Evolutionary conservation across 1,284 basidiomycete genomes (phyloP).

Genomic region (Apiotrichum veenhuisii): DNA sequence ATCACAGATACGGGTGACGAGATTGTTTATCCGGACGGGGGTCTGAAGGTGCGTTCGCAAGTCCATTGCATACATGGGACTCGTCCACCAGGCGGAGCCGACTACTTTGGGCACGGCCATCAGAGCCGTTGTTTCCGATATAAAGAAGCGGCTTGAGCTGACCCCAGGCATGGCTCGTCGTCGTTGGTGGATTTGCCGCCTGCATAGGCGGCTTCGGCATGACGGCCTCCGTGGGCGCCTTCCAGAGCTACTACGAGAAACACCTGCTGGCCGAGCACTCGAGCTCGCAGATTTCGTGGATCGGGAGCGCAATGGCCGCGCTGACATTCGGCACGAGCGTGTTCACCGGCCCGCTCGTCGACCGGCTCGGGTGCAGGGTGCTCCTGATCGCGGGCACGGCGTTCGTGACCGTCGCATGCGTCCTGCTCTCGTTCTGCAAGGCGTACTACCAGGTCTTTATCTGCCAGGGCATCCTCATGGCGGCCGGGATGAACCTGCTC

Average conservation of each 20-base stretch:
- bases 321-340: constrained; percentile 25
- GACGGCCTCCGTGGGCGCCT: constrained; percentile 17
- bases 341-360: constrained; percentile 32
- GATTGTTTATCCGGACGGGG: background rate
- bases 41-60: background rate
- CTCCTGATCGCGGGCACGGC: constrained; percentile 23
- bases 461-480: constrained; percentile 27
- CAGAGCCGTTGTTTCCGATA: too few relatives aligned
- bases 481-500: constrained; percentile 30
- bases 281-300: constrained; percentile 32
- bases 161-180: constrained; percentile 12
- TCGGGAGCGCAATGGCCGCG: constrained; percentile 26
- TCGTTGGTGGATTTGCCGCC: constrained; percentile 14
- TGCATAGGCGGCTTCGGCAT: constrained; percentile 19
- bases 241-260: constrained; percentile 24
- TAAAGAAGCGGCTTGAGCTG: too few relatives aligned
- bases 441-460: constrained; percentile 32
- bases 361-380: constrained; percentile 26
- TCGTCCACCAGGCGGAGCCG: too few relatives aligned
- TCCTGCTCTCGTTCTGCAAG: constrained; percentile 25
- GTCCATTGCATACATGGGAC: too few relatives aligned
- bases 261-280: constrained; percentile 24
- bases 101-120: too few relatives aligned
- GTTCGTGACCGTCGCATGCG: constrained; percentile 20
- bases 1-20: background rate